These are phyloP conservation scores for Alternaria panax DNA, from an alignment of 2,329 filamentous ascomycete species.

Conservation along the genomic window DNA sequence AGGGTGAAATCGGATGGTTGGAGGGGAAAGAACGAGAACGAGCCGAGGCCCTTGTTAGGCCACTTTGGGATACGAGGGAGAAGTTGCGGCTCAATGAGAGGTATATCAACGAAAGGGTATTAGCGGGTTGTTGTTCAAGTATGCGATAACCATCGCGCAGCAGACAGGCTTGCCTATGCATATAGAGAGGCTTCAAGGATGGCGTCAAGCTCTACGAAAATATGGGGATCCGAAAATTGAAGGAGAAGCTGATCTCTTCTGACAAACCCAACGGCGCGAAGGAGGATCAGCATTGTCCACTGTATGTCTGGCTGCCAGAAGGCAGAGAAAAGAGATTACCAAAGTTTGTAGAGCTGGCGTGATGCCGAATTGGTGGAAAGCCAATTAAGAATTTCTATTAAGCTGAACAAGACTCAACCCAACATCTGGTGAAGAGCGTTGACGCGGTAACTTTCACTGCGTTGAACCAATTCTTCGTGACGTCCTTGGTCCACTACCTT, in stretches of 20 bases:
- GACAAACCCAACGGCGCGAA: conserved; percentile 16
- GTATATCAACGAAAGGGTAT: conserved; percentile 53
- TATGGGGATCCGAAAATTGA: conserved; percentile 55
- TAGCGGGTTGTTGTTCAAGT: conserved; percentile 54
- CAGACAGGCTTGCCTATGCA: conserved; percentile 54
- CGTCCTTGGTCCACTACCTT: conserved; percentile 58
- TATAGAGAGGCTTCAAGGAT: conserved; percentile 57
- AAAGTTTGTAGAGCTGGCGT: conserved; percentile 21
- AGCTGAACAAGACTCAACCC: conserved; percentile 30
- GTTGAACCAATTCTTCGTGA: conserved; percentile 58
- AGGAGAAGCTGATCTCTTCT: conserved; percentile 46
- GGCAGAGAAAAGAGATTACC: conserved; percentile 19
- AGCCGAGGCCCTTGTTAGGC: conserved; percentile 54
- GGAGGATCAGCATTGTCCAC: conserved; percentile 18
- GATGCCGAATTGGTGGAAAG: not conserved
- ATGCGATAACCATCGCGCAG: conserved; percentile 46
- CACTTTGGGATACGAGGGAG: conserved; percentile 43
- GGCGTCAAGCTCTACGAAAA: conserved; percentile 56
- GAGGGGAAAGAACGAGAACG: conserved; percentile 54
- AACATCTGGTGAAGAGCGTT: conserved; percentile 60
- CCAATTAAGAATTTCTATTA: conserved; percentile 10
- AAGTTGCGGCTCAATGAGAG: conserved; percentile 30
- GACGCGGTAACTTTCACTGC: conserved; percentile 59
- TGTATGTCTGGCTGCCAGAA: conserved; percentile 30
- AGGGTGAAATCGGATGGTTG: conserved; percentile 57